Base-by-base conservation (phyloP, 257 asterid genomes). In the Salvia miltiorrhiza region DNA sequence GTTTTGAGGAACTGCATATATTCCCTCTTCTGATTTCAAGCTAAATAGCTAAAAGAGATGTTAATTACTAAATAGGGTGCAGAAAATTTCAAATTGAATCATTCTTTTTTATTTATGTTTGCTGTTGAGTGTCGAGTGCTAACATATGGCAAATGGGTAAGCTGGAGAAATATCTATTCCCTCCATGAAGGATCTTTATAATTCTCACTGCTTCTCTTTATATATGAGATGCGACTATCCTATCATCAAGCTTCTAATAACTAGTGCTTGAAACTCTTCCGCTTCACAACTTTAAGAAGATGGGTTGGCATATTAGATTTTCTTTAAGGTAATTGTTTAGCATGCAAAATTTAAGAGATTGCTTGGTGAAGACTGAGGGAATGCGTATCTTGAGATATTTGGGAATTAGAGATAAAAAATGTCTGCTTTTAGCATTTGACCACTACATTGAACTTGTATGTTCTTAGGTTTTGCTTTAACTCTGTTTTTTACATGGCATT, bases 361-460 rank as follows among this genome's bases (percentile, higher is more conserved):
- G 20, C 44, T 47, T 17, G 12, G n/a, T 12, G 16, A 58, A 54
- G 65, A 59, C 20, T 4, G 20, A 8, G 9, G 50, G 64, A 53
- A 45, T 58, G 35, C 16, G 39, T 48, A 19, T 26, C 50, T 58
- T 41, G 43, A 43, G 26, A 60, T 57, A 28, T 24, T 64, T 39
- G 68, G 67, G 45, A 19, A 70, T 44, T 50, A 58, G 48, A 26
- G 19, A 53, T n/a, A 62, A 26, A 20, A 60, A 44, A 5, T 44
- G 16, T 53, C 7, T 39, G 41, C 53, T 44, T 55, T 45, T 62
- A 11, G 63, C 56, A 43, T 49, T 19, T 65, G 47, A 54, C 53
- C 50, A n/a, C 67, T 45, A 12, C n/a, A 49, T 62, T 2, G 4
- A 60, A 73, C 64, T 61, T 43, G 43, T 57, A 65, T 52, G 37